Percentiles rank a stretch among this genome's conserved stretches.
Evolutionary conservation across 1,139 yeast species (phyloP).

Genomic region (Geotrichum candidum): DNA sequence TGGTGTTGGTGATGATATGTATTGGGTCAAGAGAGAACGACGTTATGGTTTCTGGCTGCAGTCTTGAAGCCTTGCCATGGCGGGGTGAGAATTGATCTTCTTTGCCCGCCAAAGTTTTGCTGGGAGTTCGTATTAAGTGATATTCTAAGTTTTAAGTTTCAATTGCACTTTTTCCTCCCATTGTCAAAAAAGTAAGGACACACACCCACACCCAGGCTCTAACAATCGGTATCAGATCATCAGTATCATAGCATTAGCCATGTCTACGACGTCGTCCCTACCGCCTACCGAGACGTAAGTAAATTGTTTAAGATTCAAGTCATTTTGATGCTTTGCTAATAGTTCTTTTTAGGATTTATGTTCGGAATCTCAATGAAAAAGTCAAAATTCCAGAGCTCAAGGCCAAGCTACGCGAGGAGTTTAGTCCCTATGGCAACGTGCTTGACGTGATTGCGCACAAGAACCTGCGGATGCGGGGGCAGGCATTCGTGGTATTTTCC

Average conservation of each 20-base stretch:
- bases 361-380: conserved; percentile 68
- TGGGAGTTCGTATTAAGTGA: background rate
- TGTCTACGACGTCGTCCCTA: background rate
- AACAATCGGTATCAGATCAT: background rate
- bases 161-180: background rate
- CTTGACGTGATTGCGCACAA: conserved; percentile 54
- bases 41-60: too few relatives aligned
- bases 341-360: conserved; percentile 39
- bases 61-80: background rate
- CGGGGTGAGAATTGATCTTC: background rate
- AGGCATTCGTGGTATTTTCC: conserved; percentile 72
- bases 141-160: background rate
- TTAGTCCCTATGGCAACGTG: conserved; percentile 47
- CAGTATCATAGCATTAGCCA: background rate
- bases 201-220: background rate
- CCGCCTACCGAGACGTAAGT: conserved; percentile 13
- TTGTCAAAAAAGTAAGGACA: background rate
- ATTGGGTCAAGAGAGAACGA: background rate
- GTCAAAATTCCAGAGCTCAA: conserved; percentile 51
- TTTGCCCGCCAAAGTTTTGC: background rate
- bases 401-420: conserved; percentile 39
- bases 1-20: background rate
- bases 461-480: conserved; percentile 67
- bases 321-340: background rate
- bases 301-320: background rate